Base-by-base conservation (phyloP, 2,329 filamentous ascomycete genomes). In the Hirsutella thompsonii region DNA sequence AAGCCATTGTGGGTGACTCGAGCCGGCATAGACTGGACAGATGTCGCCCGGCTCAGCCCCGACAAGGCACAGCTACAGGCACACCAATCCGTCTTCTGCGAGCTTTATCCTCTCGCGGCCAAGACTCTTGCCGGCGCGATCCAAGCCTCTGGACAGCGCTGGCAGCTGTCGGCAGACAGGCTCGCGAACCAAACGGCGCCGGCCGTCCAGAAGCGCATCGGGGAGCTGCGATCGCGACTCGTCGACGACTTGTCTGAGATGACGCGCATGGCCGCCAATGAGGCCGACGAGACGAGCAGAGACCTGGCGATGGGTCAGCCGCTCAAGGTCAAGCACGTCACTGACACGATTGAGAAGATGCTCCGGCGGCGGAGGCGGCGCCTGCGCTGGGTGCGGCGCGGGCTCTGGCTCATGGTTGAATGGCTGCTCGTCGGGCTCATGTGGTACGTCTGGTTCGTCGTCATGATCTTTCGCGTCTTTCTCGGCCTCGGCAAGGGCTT, bases 401-500 rank as follows among this genome's bases (percentile, higher is more conserved):
- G 79, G 1, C 81, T 86, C 13, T 96, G 88, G 74, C 77, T 88
- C 41, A 62, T 81, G 18, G 75, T 95, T 14, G 90, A 96, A 66
- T 95, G 88, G 87, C 66, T 78, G 38, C 71, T 96, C 16, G 78
- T 96, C 32, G 84, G 83, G 4, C 75, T 93, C 50, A 86, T 96
- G 79, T 95, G 92, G 88, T 87, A 83, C 61, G 80, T 93, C 14
- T 96, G 90, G 88, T 76, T 93, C 44, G 68, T 94, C 28, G 89
- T 95, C 20, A 83, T 88, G 57, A 68, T 90, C 20, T 67, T 83
- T 39, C 75, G 85, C 44, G 59, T 84, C 13, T 62, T 83, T 29
- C 65, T 79, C 44, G 78, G 79, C 10, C 50, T 82, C 1, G 72
- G 81, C 36, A 72, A 72, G 36, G 79, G 78, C 2, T 54, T 76